phyloP scores from a whole-genome alignment of 2,329 filamentous ascomycete species.

The Diaporthe capsici region DNA sequence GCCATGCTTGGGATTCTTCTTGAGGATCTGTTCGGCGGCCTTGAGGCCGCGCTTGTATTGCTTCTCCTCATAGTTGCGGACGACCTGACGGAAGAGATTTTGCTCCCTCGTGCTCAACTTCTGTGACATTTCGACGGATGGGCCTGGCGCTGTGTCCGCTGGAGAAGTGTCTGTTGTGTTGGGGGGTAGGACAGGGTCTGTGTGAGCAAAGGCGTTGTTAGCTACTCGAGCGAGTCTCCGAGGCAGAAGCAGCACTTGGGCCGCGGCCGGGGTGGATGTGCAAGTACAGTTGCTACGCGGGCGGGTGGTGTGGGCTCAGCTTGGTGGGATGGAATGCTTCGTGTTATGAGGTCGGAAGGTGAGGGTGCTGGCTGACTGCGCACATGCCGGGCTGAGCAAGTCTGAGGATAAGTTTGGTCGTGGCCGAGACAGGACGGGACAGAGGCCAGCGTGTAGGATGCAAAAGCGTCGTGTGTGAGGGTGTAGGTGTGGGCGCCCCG shows the following conservation, averaged over 20 bases:
- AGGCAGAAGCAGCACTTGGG: neutral
- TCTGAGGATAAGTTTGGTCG: neutral
- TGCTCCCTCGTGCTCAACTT: slow-evolving; percentile 88
- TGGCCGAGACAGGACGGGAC: neutral
- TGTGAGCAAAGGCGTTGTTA: neutral
- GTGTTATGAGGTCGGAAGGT: slow-evolving; percentile 21
- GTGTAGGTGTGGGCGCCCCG: neutral
- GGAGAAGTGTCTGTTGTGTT: slow-evolving; percentile 37
- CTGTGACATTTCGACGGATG: slow-evolving; percentile 71
- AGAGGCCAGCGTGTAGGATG: slow-evolving; percentile 10
- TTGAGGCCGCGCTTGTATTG: slow-evolving; percentile 97
- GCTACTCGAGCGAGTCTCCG: neutral
- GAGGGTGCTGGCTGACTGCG: slow-evolving; percentile 15
- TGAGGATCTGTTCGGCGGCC: slow-evolving; percentile 94
- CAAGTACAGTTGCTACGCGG: neutral
- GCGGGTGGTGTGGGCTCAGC: slow-evolving; percentile 3
- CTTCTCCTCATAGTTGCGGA: slow-evolving; percentile 97
- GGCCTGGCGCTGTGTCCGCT: slow-evolving; percentile 41
- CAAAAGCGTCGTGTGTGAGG: neutral
- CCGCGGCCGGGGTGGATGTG: neutral
- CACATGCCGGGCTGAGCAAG: slow-evolving; percentile 10
- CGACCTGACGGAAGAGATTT: slow-evolving; percentile 93
- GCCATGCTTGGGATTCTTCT: slow-evolving; percentile 95
- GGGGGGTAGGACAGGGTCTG: neutral
- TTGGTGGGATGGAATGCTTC: neutral